Evolutionary conservation across 2,329 filamentous ascomycete genomes (phyloP), one percentile per base, ranked within the genome.

Genomic region (Monosporascus cannonballus): DNA sequence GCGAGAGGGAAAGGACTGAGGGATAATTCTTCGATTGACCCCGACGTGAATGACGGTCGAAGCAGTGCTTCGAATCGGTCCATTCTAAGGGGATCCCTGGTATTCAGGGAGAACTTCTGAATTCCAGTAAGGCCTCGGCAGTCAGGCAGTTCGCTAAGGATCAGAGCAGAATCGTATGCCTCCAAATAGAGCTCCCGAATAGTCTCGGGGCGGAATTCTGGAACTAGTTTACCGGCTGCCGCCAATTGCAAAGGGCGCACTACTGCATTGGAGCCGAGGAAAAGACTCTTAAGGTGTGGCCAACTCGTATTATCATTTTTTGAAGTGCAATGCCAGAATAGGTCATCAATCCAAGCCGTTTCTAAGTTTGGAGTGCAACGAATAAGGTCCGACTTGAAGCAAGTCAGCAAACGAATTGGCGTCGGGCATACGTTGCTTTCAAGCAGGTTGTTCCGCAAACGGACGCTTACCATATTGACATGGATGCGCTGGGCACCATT

Each of bases 361-460:
- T 65, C 58, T 6, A 66, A 44, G 18, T 64, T 64, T 11, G 65
- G 64, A 4, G 57, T 53, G 24, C 48, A 27, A 27, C 44, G n/a
- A 48, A 61, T 52, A 18, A 61, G 25, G 3, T 39, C 34, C 14
- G 15, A 2, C 61, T 65, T 27, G 20, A 2, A 36, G 22, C 45
- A 11, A 20, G 34, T 62, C n/a, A 63, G 51, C 49, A 50, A 48
- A 5, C 18, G 15, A 24, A 38, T 36, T 25, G 5, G 14, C 1
- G 2, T 18, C 14, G 22, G 42, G 11, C 11, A 30, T 46, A 25
- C 3, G 11, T 34, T 14, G 30, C 30, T 34, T 2, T 9, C 30
- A 14, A 14, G 30, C 11, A 14, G 30, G 11, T 14, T 34, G 6
- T 34, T 34, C 30, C 4, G n/a, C 44, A 1, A 11, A 30, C 22